Conservation (phyloP, 2,329 filamentous ascomycete species). For the Cladosporium sp. region DNA sequence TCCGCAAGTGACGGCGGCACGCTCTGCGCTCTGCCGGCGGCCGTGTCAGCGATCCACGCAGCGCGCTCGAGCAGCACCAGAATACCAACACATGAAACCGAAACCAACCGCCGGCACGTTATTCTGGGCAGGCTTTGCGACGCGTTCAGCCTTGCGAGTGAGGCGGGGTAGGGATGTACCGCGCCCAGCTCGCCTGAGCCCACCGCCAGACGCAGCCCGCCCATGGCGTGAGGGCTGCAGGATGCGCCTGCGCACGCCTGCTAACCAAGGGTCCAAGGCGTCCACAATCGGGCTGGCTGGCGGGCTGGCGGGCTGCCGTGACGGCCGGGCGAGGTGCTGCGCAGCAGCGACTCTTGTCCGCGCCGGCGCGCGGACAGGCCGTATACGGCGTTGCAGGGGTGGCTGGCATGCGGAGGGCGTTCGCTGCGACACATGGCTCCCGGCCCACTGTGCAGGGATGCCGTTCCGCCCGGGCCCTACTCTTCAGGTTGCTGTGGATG, state of each 20-base stretch:
- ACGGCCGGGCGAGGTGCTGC: not conserved
- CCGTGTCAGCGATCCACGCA: conserved; percentile 2
- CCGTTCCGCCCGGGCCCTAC: conserved; percentile 7
- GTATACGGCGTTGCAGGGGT: conserved; percentile 10
- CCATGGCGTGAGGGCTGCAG: conserved; percentile 7
- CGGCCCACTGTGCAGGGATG: conserved; percentile 8
- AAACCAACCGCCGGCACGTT: conserved; percentile 6
- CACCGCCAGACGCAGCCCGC: conserved; percentile 9
- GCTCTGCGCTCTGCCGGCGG: not conserved
- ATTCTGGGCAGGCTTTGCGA: conserved; percentile 1
- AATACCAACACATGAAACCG: conserved; percentile 1
- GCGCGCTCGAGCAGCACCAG: not conserved
- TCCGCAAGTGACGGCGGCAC: not conserved
- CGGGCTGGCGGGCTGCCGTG: not conserved
- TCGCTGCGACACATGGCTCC: conserved; percentile 10
- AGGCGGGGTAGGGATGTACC: conserved; percentile 11
- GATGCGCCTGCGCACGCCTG: not conserved
- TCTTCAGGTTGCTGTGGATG: conserved; percentile 1
- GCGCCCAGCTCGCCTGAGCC: conserved; percentile 8
- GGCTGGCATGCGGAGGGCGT: conserved; percentile 11
- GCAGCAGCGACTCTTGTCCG: conserved; percentile 3
- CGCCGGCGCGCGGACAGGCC: conserved; percentile 9
- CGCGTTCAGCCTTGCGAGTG: conserved; percentile 8
- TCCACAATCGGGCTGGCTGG: conserved; percentile 5
- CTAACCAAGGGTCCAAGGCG: conserved; percentile 7